Evolutionary conservation across 192 early-diverging fungal species (phyloP), one percentile per base, ranked within the genome.

Genomic region (Haplosporangium gracile): DNA sequence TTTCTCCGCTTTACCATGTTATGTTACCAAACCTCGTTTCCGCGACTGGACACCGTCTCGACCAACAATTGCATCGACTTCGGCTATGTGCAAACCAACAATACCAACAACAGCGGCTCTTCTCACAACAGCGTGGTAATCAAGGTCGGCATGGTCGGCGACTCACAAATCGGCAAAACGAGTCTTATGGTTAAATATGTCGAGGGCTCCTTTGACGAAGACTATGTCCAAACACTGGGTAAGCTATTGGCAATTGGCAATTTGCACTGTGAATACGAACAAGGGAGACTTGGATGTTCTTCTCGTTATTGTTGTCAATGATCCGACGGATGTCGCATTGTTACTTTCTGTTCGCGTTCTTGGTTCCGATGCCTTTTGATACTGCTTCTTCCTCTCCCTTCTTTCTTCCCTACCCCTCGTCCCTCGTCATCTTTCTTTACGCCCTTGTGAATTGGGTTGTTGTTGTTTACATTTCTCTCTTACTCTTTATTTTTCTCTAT

Each of bases 171-270:
- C 43, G 98, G 98, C 68, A 99, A 99, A 81, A 99, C 98, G 20
- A 95, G 93, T 76, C 85, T 99, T 82, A 99, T 99, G 98, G 96
- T 99, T 68, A 98, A 98, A 88, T 99, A 99, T 87, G 97, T 97
- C 18, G 97, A 98, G 88, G 98, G 98, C 3, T 94, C 93, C 39
- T 99, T 97, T 88, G 96, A 98, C 77, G 95, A 97, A 69, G 96
- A 97, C 78, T 98, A 98, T 88, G 97, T 98, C 69, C 98, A 98
- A 82, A 99, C 98, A 39, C 89, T 99, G 34, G 98, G 95, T 95
- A 90, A 63, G 81, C 20, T n/a, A 24, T 26, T 26, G 68, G 20
- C 55, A 9, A n/a, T 26, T 57, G 55, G 5, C n/a, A 55, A 24
- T 55, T 5, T 6, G 22, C 7, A 57, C 9, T 10, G 18, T 2